These are phyloP conservation scores for Conticribra guillardii DNA, from an alignment of 108 stramenopile species.

Conservation along the genomic window DNA sequence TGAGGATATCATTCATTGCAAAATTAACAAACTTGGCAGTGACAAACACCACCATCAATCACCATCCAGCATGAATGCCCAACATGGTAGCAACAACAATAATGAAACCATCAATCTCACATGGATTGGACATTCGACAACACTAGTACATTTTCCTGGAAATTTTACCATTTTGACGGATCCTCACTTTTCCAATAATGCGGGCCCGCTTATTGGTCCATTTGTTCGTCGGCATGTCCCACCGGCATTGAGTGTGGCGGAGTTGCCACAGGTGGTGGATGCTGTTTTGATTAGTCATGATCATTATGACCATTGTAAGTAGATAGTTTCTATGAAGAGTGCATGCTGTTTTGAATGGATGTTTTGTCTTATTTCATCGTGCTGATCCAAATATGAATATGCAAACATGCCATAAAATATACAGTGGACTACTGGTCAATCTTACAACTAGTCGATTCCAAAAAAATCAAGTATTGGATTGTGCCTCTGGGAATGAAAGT, in stretches of 20 bases:
- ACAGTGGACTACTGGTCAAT: slow-evolving; percentile 66
- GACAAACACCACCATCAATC: too few relatives aligned
- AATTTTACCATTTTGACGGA: slow-evolving; percentile 77
- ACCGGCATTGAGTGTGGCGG: slow-evolving; percentile 60
- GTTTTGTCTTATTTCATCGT: neutral
- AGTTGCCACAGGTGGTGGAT: slow-evolving; percentile 62
- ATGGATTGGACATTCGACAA: slow-evolving; percentile 88
- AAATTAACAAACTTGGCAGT: too few relatives aligned
- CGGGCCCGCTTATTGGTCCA: slow-evolving; percentile 61
- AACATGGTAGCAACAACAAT: neutral
- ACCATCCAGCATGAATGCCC: too few relatives aligned
- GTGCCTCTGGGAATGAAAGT: slow-evolving; percentile 80
- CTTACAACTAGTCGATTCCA: slow-evolving; percentile 49
- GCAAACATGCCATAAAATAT: too few relatives aligned
- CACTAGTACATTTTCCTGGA: slow-evolving; percentile 59
- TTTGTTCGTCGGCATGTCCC: slow-evolving; percentile 62
- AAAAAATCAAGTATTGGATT: slow-evolving; percentile 63
- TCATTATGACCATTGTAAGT: slow-evolving; percentile 80
- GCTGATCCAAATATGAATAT: too few relatives aligned
- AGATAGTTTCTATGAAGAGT: neutral
- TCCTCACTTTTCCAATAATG: slow-evolving; percentile 73
- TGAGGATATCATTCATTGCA: too few relatives aligned
- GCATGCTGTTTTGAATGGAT: neutral
- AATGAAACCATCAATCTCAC: slow-evolving; percentile 55
- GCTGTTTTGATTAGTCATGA: slow-evolving; percentile 86